Base-by-base conservation (phyloP, 495 filamentous ascomycete species). In the Talaromyces adpressus region DNA sequence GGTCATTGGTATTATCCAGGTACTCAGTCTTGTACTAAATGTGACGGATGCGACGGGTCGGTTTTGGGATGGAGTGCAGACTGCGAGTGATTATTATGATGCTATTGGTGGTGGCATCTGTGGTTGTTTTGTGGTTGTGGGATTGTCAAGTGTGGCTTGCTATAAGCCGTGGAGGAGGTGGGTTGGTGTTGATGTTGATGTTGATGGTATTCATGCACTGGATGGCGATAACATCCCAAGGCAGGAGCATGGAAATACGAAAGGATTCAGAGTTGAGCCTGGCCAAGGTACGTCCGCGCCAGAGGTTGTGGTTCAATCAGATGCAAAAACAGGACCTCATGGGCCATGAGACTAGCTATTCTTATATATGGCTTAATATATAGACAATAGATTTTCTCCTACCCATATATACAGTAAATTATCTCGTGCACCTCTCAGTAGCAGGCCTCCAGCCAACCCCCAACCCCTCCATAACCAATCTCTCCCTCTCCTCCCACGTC, bases 51-150 rank as follows among this genome's bases (percentile, higher is more conserved):
- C 91, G 1, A 79, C 79, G 18, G 92, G 91, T 0, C 74, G 68
- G 22, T 97, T 97, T 72, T 97, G 93, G 93, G 88, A 93, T 59
- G 92, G 92, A 3, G 89, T 97, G 0, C 77, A 82, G 56, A 82
- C 77, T 11, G 86, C 88, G 6, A 85, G 89, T 0, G 90, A 97
- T 64, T 82, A 91, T 70, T 97, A 90, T 67, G 92, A 97, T 73
- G 83, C 92, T 53, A 88, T 97, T 49, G 93, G 92, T 41, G 93
- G 89, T 9, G 80, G 78, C 7, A 96, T 98, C 20, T 95, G 91
- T 66, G 91, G 86, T 3, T 79, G 89, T 0, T 98, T 98, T 67
- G 71, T 96, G 7, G 67, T 96, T 0, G 87, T 90, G 49, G 93
- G 93, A 0, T 71, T 81, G 0, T 70, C 87, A 4, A 91, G 90